These are phyloP conservation scores for Phalaenopsis hybrid DNA, from an alignment of 116 monocot genomes.

Conservation along the genomic window DNA sequence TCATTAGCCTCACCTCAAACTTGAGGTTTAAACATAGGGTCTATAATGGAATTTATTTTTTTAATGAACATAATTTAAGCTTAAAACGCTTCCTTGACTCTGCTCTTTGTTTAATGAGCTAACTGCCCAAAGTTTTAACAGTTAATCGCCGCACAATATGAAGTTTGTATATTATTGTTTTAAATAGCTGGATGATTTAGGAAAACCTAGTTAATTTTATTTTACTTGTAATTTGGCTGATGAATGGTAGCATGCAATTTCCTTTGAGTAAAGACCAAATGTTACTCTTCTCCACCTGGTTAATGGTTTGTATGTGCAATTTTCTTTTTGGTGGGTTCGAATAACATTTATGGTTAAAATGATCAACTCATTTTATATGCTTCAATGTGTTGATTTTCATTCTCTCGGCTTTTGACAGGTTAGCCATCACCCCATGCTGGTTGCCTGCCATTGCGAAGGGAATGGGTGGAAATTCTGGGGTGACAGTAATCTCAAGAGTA, in stretches of 20 bases:
- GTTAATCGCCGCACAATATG: neutral
- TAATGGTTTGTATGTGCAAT: too few species aligned
- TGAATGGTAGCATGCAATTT: neutral
- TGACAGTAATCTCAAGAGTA: constrained; percentile 78
- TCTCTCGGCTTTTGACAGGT: constrained; percentile 47
- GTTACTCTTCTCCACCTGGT: too few species aligned
- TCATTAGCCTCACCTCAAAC: neutral
- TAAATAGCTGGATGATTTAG: neutral
- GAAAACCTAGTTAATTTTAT: neutral
- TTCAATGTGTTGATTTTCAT: constrained; percentile 9
- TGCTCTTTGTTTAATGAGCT: neutral
- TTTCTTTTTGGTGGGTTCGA: too few species aligned
- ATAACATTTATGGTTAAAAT: too few species aligned
- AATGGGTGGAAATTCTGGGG: constrained; percentile 97
- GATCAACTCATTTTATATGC: neutral
- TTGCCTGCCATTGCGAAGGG: constrained; percentile 98
- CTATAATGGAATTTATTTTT: neutral
- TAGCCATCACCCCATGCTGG: constrained; percentile 87
- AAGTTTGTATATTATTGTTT: neutral
- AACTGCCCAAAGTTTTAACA: neutral
- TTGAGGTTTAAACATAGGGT: neutral
- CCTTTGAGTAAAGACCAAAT: too few species aligned
- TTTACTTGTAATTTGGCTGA: neutral
- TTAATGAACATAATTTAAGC: neutral
- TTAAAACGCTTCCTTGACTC: neutral